Base-by-base conservation (phyloP, 2,329 filamentous ascomycete genomes). In the Microsporum canis region DNA sequence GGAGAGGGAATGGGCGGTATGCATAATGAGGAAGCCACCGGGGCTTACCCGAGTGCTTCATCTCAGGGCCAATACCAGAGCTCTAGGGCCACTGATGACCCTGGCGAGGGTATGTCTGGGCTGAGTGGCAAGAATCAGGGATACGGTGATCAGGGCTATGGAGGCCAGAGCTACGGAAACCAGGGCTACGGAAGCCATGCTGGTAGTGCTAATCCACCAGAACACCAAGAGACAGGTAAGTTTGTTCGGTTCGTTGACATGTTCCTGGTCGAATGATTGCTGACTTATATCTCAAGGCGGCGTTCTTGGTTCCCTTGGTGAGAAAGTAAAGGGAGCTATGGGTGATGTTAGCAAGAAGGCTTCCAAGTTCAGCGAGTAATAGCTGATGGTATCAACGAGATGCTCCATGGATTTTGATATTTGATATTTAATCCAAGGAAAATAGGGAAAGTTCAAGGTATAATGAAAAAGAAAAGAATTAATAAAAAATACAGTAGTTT, bases 271-370 rank as follows among this genome's bases (percentile, higher is more conserved):
- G 10, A 8, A 17, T 34, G 2, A n/a, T 55, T 31, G 51, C 51
- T 58, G 34, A 58, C 53, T 2, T 45, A 31, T 39, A 27, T 45
- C 36, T 36, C 12, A 31, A 62, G 60, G 60, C 17, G 58, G 53
- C 14, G 41, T 34, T 34, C 57, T 62, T 17, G 38, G 51, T 6
- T 43, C 39, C 5, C 29, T 62, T 17, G 60, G 62, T 5, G 60
- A 65, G 39, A 65, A 60, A 53, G 58, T 60, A 34, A 53, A 61
- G 4, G 51, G 51, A 45, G 31, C 57, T 43, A 45, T 58, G 36
- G 56, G 39, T 2, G 56, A 41, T 43, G 56, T 45, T 41, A 58
- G 56, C 56, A 41, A 41, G 56, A 58, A 45, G 56, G 56, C 39
- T 43, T 41, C 56, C 7, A 41, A 58, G 39, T 31, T 41, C 23